Evolutionary conservation across 371 early-diverging fungal genomes (phyloP).

Genomic region (Apophysomyces elegans): DNA sequence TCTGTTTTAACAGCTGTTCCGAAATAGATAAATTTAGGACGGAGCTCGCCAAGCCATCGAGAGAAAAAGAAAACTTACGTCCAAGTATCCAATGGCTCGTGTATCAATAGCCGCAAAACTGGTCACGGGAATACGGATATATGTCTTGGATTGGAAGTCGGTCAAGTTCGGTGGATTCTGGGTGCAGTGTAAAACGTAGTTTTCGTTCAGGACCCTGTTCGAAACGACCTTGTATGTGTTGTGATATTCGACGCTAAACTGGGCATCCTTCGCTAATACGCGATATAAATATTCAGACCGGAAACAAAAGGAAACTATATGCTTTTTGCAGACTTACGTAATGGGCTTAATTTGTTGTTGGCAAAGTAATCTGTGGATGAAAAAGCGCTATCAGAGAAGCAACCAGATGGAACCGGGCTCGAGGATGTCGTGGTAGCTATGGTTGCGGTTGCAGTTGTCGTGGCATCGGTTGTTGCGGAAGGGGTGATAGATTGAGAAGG

Average conservation of each 20-base stretch:
- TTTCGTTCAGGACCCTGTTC: conserved; percentile 29
- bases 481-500: conserved; percentile 4
- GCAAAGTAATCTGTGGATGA: conserved; percentile 25
- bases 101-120: conserved; percentile 38
- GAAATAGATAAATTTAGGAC: not conserved
- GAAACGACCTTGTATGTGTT: conserved; percentile 34
- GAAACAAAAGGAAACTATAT: not conserved
- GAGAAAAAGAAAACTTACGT: conserved; percentile 28
- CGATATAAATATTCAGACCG: not conserved
- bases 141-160: conserved; percentile 29
- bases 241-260: conserved; percentile 30
- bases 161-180: conserved; percentile 22
- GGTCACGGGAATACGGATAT: conserved; percentile 34
- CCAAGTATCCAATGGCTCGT: conserved; percentile 32
- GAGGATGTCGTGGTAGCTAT: not conserved
- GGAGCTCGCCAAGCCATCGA: conserved; percentile 5
- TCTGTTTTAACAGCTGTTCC: conserved; percentile 32
- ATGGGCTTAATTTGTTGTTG: conserved; percentile 18
- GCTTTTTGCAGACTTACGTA: conserved; percentile 9
- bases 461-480: conserved; percentile 2
- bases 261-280: conserved; percentile 15
- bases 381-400: conserved; percentile 27
- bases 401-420: conserved; percentile 2
- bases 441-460: conserved; percentile 8
- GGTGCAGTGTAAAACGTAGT: conserved; percentile 38